Base-by-base conservation (phyloP, 257 asterid species). In the Craterostigma plantagineum region DNA sequence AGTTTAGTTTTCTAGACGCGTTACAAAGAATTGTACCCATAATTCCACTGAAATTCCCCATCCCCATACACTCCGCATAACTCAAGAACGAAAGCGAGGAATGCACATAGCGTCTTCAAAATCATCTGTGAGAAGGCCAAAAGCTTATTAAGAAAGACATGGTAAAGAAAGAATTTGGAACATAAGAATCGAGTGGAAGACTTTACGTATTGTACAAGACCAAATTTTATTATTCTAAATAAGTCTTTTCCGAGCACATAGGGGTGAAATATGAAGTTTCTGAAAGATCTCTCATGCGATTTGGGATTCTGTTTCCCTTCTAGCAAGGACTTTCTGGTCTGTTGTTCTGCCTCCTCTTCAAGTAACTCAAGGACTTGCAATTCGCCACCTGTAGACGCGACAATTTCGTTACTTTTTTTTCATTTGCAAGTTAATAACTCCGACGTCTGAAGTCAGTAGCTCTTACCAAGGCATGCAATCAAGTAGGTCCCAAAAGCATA, bases 401-500 rank as follows among this genome's bases (percentile, higher is more conserved):
- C n/a, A n/a, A 11, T 41, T 11, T 14, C 30, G 30, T 23, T 23
- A 23, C 6, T 23, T 23, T n/a, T n/a, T n/a, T n/a, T 23, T 23
- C 6, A 23, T 23, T 23, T 23, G 30, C 2, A 23, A 11, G 34
- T 3, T 11, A 41, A 36, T 17, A 39, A 40, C 35, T 11, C 4
- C 13, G 27, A 42, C 11, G 27, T 42, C 4, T 27, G 33, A 15
- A 33, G 14, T 8, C 15, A 11, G 11, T 36, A 12, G 3, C 3
- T 12, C 77, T 71, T 67, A 87, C 98, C 98, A 39, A 90, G 98
- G 71, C 95, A 90, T 35, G 86, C 92, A 55, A 77, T 62, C 69
- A 90, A 67, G 91, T 82, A 90, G 71, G 92, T 90, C 41, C 98
- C 98, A 44, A 90, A 90, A 38, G 98, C 79, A 67, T 90, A 90